Base-by-base conservation (phyloP, 2,329 filamentous ascomycete species). In the Magnaporthales sp. region DNA sequence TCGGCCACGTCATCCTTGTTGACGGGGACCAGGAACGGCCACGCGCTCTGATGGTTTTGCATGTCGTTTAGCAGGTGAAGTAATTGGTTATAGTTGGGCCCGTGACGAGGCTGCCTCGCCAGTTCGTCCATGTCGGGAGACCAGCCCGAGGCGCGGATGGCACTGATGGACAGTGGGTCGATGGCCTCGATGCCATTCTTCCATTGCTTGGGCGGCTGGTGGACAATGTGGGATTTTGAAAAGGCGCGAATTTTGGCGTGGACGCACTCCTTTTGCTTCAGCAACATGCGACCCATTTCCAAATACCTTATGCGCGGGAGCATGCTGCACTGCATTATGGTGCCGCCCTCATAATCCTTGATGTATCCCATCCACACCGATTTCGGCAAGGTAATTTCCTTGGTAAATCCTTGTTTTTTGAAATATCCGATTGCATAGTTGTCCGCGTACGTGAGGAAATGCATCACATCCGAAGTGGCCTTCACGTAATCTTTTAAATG, bases 391-490 rank as follows among this genome's bases (percentile, higher is more conserved):
- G 88, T 91, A 68, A 92, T 91, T 69, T 92, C 89, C 73, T 92
- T 92, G 1, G 90, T 91, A 72, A 92, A 92, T 0, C 89, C 89
- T 77, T 92, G 89, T 74, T 92, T 92, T 74, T 91, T 91, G 78
- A 92, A 92, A 74, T 91, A 92, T 11, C 89, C 89, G 69, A 91
- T 92, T 62, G 89, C 89, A 74, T 92, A 92, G 73, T 92, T 92
- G 75, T 92, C 89, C 68, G 89, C 89, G 74, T 92, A 92, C 46
- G 89, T 92, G 5, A 92, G 81, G 74, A 92, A 92, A 75, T 92
- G 89, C 89, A 91, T 91, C 62, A 92, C 89, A 67, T 88, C 84
- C 19, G 88, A 90, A 1, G 89, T 91, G 11, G 89, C 89, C 75
- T 90, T 91, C 73, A 92, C 90, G 72, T 91, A 92, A 75, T 92